Percentiles rank a stretch among this genome's conserved stretches.
Conservation (phyloP, 1,139 yeast genomes). For the Pichia cactophila region DNA sequence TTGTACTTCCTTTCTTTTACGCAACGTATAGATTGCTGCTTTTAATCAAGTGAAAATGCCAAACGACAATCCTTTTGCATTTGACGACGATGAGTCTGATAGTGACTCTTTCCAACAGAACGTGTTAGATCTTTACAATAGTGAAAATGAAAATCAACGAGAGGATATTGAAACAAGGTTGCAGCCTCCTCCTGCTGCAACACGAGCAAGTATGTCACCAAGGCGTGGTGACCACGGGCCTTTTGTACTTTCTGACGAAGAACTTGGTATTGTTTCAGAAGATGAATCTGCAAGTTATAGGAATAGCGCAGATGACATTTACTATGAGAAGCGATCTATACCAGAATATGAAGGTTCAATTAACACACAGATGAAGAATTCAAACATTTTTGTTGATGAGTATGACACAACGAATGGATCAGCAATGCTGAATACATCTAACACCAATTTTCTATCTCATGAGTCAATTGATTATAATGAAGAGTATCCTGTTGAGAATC, state of each 20-base stretch:
- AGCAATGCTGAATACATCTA: conserved; percentile 1
- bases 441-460: conserved; percentile 1
- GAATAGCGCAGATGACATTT: neutral
- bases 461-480: conserved; percentile 9
- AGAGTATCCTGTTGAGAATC: conserved; percentile 5
- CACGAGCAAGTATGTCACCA: neutral
- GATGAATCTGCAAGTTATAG: neutral
- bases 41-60: neutral
- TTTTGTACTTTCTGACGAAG: neutral
- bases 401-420: conserved; percentile 1
- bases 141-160: neutral
- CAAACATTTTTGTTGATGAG: neutral
- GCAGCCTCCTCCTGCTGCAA: neutral
- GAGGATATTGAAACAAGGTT: neutral
- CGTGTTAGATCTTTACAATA: neutral
- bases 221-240: neutral
- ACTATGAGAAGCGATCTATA: neutral
- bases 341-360: neutral
- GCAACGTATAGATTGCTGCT: neutral
- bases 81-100: conserved; percentile 9
- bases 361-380: neutral
- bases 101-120: conserved; percentile 2
- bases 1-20: neutral
- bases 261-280: neutral
- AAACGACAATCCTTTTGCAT: conserved; percentile 5